Evolutionary conservation across 1,284 basidiomycete species (phyloP).

Genomic region (Malassezia nana): DNA sequence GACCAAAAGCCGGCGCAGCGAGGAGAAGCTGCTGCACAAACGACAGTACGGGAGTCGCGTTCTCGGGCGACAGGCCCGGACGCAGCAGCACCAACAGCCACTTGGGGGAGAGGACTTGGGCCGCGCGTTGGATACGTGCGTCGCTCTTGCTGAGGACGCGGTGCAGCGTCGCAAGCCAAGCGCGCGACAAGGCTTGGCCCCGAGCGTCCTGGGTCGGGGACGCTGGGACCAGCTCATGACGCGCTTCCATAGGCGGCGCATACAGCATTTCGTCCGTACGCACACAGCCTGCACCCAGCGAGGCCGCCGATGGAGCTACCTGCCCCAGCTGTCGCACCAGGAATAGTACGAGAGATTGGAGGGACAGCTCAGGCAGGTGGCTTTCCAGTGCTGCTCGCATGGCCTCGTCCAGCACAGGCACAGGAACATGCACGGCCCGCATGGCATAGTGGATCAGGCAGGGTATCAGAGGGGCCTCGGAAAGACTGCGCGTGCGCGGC

Average conservation of each 20-base stretch:
- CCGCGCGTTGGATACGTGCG: constrained; percentile 12
- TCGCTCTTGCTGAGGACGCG: not conserved
- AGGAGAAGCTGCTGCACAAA: constrained; percentile 23
- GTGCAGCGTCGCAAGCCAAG: constrained; percentile 20
- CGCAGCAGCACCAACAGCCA: constrained; percentile 39
- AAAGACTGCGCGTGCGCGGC: constrained; percentile 54
- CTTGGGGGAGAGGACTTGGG: constrained; percentile 24
- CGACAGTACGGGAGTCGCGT: constrained; percentile 22
- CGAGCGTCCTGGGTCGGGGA: not conserved
- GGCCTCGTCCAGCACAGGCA: constrained; percentile 6
- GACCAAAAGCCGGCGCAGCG: constrained; percentile 34
- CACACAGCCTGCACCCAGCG: not conserved
- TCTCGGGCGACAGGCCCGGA: constrained; percentile 23
- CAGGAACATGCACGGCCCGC: constrained; percentile 5
- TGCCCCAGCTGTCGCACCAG: not conserved
- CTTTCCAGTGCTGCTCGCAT: constrained; percentile 48
- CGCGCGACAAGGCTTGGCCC: not conserved
- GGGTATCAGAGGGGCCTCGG: constrained; percentile 56
- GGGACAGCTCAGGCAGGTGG: constrained; percentile 52
- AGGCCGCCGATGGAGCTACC: not conserved
- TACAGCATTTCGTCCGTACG: not conserved
- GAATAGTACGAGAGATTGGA: constrained; percentile 8
- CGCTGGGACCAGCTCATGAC: not conserved
- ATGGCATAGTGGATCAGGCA: constrained; percentile 59
- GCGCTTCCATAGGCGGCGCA: not conserved